phyloP scores from a whole-genome alignment of 176 grass and related monocot genomes.

The Rhynchospora breviuscula region DNA sequence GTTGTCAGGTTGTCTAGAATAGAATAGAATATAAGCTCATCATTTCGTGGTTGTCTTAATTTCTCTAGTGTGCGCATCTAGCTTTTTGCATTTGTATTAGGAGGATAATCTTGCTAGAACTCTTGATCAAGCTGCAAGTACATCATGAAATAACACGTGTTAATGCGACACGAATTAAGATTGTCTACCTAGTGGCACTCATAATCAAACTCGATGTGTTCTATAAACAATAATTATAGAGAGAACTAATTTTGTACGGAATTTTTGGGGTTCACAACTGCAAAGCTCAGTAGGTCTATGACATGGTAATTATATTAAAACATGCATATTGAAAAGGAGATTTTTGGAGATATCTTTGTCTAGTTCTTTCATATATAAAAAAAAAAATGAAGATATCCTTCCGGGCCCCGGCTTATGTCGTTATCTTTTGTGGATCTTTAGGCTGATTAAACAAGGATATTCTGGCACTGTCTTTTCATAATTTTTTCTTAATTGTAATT shows the following conservation, averaged over 20 bases:
- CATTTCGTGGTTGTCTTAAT: not conserved
- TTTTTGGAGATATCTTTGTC: not conserved
- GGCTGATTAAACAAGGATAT: not conserved
- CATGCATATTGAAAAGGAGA: not conserved
- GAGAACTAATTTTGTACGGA: not conserved
- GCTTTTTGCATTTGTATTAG: not conserved
- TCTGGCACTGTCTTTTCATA: not conserved
- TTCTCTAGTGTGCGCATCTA: not conserved
- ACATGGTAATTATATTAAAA: not conserved
- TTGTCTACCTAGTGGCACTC: not conserved
- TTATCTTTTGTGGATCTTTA: not conserved
- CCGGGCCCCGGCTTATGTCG: not conserved
- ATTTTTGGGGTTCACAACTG: not conserved
- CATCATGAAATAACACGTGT: not conserved
- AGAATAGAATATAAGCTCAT: not conserved
- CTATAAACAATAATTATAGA: not conserved
- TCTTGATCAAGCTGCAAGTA: not conserved
- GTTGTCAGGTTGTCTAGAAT: too few species aligned
- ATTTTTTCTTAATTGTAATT: not conserved
- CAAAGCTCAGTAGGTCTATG: not conserved
- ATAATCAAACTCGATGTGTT: not conserved
- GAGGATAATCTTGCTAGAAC: not conserved
- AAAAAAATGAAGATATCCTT: not conserved
- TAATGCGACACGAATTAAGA: not conserved
- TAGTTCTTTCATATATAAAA: not conserved